Evolutionary conservation across 2,329 filamentous ascomycete species (phyloP).

Genomic region (Diaporthe caulivora): DNA sequence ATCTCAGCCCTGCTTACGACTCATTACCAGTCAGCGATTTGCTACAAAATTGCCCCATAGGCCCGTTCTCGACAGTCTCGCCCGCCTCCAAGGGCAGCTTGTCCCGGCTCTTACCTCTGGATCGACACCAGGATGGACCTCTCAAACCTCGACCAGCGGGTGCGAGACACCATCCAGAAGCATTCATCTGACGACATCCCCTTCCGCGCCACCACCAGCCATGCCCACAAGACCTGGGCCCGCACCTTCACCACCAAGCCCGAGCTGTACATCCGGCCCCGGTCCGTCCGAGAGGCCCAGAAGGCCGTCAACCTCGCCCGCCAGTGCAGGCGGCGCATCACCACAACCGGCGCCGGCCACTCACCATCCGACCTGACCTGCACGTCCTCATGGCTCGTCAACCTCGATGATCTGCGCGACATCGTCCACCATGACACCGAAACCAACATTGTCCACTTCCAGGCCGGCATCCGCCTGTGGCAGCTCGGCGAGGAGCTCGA

Average conservation of each 20-base stretch:
- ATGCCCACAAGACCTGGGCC: conserved; percentile 94
- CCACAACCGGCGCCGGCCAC: conserved; percentile 61
- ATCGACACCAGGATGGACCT: conserved; percentile 34
- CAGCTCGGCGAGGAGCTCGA: conserved; percentile 81
- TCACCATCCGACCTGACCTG: conserved; percentile 40
- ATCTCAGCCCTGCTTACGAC: conserved; percentile 10
- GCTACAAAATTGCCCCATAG: conserved; percentile 13
- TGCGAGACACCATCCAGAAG: conserved; percentile 36
- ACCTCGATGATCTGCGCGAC: conserved; percentile 85
- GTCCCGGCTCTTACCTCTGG: conserved; percentile 5
- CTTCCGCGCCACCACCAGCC: conserved; percentile 79
- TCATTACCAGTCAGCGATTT: not conserved
- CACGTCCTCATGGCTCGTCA: conserved; percentile 53
- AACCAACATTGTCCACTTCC: conserved; percentile 77
- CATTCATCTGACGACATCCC: conserved; percentile 62
- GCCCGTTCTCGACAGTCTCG: not conserved
- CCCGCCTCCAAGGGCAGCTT: not conserved
- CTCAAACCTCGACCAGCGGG: conserved; percentile 37
- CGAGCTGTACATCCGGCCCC: conserved; percentile 90
- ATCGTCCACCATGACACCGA: conserved; percentile 78
- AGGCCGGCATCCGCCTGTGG: conserved; percentile 89
- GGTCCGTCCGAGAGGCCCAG: conserved; percentile 83
- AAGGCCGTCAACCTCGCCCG: conserved; percentile 86
- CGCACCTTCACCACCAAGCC: conserved; percentile 90
- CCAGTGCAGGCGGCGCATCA: conserved; percentile 82